phyloP scores from a whole-genome alignment of 1,284 basidiomycete genomes.

The Ustilago bromivora region DNA sequence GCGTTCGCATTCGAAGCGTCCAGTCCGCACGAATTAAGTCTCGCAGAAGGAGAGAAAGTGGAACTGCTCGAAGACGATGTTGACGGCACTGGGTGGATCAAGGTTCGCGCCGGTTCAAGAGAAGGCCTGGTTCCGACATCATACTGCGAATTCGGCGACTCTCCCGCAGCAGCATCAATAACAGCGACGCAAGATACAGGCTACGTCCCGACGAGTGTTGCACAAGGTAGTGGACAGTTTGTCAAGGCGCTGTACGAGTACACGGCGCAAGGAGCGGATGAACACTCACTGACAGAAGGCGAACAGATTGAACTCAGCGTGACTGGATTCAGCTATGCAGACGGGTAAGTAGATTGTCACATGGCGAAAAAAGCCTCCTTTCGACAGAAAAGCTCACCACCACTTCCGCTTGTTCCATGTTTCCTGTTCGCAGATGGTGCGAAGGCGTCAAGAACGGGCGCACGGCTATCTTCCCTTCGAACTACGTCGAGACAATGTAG shows the following conservation, averaged over 20 bases:
- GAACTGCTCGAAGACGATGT: constrained; percentile 54
- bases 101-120: constrained; percentile 26
- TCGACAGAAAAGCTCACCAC: not conserved
- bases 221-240: constrained; percentile 35
- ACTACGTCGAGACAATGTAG: constrained; percentile 41
- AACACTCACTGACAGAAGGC: constrained; percentile 36
- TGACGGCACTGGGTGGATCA: constrained; percentile 55
- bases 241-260: constrained; percentile 57
- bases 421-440: constrained; percentile 27
- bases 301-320: constrained; percentile 45
- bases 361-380: not conserved
- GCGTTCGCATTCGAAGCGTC: constrained; percentile 52
- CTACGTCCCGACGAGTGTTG: not conserved
- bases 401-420: not conserved
- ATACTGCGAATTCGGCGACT: constrained; percentile 38
- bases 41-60: constrained; percentile 47
- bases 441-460: constrained; percentile 46
- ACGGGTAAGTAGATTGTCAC: constrained; percentile 34
- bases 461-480: constrained; percentile 48
- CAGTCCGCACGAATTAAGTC: constrained; percentile 54
- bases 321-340: constrained; percentile 45
- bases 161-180: not conserved
- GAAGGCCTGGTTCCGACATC: constrained; percentile 56
- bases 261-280: constrained; percentile 48
- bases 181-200: constrained; percentile 8